Percentiles rank a stretch among this genome's conserved stretches.
These are phyloP conservation scores for Stagonosporopsis chrysanthemi DNA, from an alignment of 2,329 filamentous ascomycete species.

Conservation along the genomic window DNA sequence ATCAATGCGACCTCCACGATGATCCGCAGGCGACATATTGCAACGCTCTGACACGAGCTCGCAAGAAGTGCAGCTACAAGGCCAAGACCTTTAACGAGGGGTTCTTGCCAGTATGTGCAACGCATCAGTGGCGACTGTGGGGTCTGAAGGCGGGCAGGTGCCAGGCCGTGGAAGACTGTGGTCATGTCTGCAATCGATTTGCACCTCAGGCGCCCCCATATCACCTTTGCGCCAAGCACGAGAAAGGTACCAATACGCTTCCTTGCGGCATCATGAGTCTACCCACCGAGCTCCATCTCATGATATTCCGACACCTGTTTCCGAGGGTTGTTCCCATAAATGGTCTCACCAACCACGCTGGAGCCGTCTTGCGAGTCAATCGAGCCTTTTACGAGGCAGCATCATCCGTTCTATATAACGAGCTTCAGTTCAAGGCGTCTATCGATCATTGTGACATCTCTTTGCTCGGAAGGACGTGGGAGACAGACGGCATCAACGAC, in stretches of 20 bases:
- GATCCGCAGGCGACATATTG: constrained; percentile 2
- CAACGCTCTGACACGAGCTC: constrained; percentile 5
- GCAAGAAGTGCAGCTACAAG: constrained; percentile 10
- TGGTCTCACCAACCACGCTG: background rate
- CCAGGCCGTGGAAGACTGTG: constrained; percentile 25
- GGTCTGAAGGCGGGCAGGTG: constrained; percentile 17
- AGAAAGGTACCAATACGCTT: constrained; percentile 15
- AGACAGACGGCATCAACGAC: background rate
- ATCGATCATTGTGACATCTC: background rate
- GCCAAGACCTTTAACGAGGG: constrained; percentile 5
- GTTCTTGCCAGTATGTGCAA: constrained; percentile 14
- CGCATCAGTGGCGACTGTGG: background rate
- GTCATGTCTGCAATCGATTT: constrained; percentile 21
- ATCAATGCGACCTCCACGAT: constrained; percentile 13
- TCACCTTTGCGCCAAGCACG: constrained; percentile 24
- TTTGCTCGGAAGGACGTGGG: constrained; percentile 9
- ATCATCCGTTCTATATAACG: constrained; percentile 19
- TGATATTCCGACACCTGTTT: constrained; percentile 27
- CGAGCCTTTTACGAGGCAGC: constrained; percentile 25
- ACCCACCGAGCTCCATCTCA: constrained; percentile 26
- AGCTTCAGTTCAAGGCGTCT: constrained; percentile 11
- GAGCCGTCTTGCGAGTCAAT: constrained; percentile 20
- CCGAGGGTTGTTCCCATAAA: constrained; percentile 10
- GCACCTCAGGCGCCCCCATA: constrained; percentile 11
- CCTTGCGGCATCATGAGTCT: constrained; percentile 26